Base-by-base conservation (phyloP, 176 grass and related monocot species). In the Triticum turgidum region DNA sequence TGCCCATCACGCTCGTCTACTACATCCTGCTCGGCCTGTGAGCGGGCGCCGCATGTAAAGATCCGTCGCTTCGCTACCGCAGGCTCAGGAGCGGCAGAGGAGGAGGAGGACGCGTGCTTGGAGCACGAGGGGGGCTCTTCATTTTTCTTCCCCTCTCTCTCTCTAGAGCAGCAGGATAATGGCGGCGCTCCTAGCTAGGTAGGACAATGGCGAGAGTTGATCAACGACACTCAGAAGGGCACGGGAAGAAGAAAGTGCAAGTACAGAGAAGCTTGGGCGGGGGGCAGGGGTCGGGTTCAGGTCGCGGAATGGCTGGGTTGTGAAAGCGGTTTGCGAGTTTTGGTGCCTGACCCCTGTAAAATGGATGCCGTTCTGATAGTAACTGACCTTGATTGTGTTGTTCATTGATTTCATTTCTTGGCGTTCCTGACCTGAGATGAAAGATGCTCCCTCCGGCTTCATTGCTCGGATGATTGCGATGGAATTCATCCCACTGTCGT, bases 1-100 rank as follows among this genome's bases (percentile, higher is more conserved):
- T 97, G 78, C 95, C 95, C 10, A 97, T 97, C 84, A 97, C 95
- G 73, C 89, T 97, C 84, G 86, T 94, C 82, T 97, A 97, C 83
- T 97, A 97, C 92, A 97, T 97, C 89, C 32, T 97, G 83, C 95
- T 97, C 21, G 95, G 88, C 15, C 92, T 97, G 78, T 97, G 69
- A 92, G 20, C 21, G 18, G 21, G 39, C 12, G 13, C 29, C 18
- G 5, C 68, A 22, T 76, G 83, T 80, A 83, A 80, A 88, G 67
- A 75, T 78, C 21, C 29, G 58, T 77, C 7, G 37, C 81, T 35
- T 69, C 7, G 32, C 29, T 18, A 42, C 38, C 52, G 29, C 33
- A 11, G 15, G 73, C 18, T 76, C 70, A 15, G 61, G 37, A 78
- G 47, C 74, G 49, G 69, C 38, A 15, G 27, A 24, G 30, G 61